These are phyloP conservation scores for Tremella yokohamensis DNA, from an alignment of 768 basidiomycete genomes.

Conservation along the genomic window DNA sequence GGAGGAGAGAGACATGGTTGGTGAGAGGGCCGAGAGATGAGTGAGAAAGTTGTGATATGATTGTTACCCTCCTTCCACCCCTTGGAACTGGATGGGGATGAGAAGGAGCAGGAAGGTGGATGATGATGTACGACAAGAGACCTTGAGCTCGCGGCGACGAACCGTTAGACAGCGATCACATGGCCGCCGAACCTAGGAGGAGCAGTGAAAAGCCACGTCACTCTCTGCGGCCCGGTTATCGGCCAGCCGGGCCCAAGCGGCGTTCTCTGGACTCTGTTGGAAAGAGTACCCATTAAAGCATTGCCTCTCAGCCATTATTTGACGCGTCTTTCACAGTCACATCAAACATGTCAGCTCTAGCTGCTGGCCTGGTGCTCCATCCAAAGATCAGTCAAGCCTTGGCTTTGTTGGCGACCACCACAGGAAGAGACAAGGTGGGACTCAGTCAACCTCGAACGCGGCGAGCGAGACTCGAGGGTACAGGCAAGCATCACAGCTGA, in stretches of 20 bases:
- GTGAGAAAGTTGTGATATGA: neutral
- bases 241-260: too few species aligned
- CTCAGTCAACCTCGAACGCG: neutral
- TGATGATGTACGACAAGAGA: neutral
- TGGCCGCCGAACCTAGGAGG: neutral
- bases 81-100: neutral
- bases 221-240: neutral
- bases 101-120: neutral
- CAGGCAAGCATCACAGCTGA: slow-evolving; percentile 7
- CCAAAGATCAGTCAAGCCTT: slow-evolving; percentile 71
- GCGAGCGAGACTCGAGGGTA: neutral
- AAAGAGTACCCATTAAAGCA: too few species aligned
- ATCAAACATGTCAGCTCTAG: slow-evolving; percentile 43
- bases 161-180: neutral
- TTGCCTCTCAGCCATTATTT: neutral
- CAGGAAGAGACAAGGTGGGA: slow-evolving; percentile 84
- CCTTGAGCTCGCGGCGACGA: neutral
- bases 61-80: neutral
- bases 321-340: neutral
- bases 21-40: neutral
- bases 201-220: neutral
- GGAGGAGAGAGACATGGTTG: slow-evolving; percentile 24
- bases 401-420: slow-evolving; percentile 72
- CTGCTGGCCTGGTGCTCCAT: slow-evolving; percentile 69
- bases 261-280: too few species aligned